Evolutionary conservation across 441 rosid species (phyloP).

Genomic region (Adansonia gregorii): DNA sequence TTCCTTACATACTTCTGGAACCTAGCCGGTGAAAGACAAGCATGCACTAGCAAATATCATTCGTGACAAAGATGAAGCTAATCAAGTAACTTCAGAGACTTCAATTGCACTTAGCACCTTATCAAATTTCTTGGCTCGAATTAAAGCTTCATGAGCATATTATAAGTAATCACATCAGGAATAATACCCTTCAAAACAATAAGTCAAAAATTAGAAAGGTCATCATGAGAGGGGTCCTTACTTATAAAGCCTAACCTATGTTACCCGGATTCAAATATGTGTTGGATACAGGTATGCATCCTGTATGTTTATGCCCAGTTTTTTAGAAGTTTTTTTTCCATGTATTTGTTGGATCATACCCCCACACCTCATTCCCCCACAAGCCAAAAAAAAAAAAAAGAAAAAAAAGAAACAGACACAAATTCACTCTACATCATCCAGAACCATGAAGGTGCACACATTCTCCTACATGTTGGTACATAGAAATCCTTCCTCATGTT

Average conservation of each 20-base stretch:
- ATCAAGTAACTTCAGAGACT: slow-evolving; percentile 1
- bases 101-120: slow-evolving; percentile 39
- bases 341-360: too few relatives aligned
- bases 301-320: too few relatives aligned
- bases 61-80: slow-evolving; percentile 15
- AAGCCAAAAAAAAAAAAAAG: too few relatives aligned
- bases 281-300: too few relatives aligned
- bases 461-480: slow-evolving; percentile 57
- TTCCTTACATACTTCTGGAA: slow-evolving; percentile 63
- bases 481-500: slow-evolving; percentile 63
- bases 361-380: too few relatives aligned
- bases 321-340: too few relatives aligned
- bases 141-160: slow-evolving; percentile 70
- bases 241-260: too few relatives aligned
- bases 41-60: slow-evolving; percentile 3
- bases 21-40: slow-evolving; percentile 39
- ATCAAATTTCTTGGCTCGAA: slow-evolving; percentile 61
- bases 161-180: slow-evolving; percentile 68
- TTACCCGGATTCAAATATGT: too few relatives aligned
- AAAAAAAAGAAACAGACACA: neutral
- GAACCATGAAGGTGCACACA: slow-evolving; percentile 38
- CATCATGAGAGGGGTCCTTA: too few relatives aligned
- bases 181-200: slow-evolving; percentile 55
- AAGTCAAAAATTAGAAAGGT: neutral
- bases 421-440: neutral